Evolutionary conservation across 805 yeast species (phyloP).

Genomic region (Spathaspora gorwiae): DNA sequence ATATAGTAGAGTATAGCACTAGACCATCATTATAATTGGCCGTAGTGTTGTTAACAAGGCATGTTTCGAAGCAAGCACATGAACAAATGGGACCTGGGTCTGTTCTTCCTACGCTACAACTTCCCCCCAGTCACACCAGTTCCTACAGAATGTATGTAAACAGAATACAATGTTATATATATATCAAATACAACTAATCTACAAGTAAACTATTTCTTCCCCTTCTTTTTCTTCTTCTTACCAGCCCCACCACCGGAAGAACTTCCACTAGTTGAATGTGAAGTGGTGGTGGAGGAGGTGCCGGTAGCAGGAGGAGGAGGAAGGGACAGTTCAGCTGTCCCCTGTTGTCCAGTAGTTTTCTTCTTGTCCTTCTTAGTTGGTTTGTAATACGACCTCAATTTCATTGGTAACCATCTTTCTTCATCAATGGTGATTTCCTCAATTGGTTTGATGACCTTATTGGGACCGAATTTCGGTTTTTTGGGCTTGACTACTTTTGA

Average conservation of each 20-base stretch:
- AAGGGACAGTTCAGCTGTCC: slow-evolving; percentile 8
- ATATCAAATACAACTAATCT: too few relatives aligned
- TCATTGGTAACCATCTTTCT: slow-evolving; percentile 91
- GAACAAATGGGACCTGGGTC: too few relatives aligned
- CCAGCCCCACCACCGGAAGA: slow-evolving; percentile 2
- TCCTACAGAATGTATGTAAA: too few relatives aligned
- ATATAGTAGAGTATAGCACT: too few relatives aligned
- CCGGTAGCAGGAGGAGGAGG: slow-evolving; percentile 9
- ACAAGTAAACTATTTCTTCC: slow-evolving; percentile 22
- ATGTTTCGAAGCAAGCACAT: too few relatives aligned
- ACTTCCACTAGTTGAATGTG: slow-evolving; percentile 6
- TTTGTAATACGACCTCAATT: slow-evolving; percentile 78
- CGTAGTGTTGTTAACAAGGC: too few relatives aligned
- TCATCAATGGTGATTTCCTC: slow-evolving; percentile 30
- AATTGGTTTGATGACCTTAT: slow-evolving; percentile 23
- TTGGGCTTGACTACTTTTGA: slow-evolving; percentile 19
- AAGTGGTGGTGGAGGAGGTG: slow-evolving; percentile 9
- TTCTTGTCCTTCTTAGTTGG: slow-evolving; percentile 62
- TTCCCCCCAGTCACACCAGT: too few relatives aligned
- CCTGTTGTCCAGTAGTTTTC: slow-evolving; percentile 22
- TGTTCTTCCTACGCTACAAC: too few relatives aligned
- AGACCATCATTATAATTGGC: too few relatives aligned
- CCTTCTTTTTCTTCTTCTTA: slow-evolving; percentile 24
- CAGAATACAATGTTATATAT: too few relatives aligned
- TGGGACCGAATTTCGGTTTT: slow-evolving; percentile 24